Evolutionary conservation across 1,139 yeast genomes (phyloP).

Genomic region (Pichia sp.): DNA sequence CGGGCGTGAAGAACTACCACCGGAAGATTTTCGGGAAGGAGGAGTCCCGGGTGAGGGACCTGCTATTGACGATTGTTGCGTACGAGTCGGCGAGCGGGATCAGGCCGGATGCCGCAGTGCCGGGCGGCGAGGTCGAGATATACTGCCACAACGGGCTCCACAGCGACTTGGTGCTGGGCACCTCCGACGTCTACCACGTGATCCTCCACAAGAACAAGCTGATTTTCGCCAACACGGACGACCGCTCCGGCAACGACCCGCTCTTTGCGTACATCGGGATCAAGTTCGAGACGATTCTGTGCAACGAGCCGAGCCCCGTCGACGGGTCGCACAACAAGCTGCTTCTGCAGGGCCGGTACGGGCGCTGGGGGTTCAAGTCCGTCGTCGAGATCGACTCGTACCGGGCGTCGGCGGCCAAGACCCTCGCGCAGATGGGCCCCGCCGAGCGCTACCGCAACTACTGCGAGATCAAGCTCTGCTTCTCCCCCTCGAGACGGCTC

Average conservation of each 20-base stretch:
- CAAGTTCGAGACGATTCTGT: constrained; percentile 19
- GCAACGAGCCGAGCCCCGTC: constrained; percentile 3
- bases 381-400: constrained; percentile 20
- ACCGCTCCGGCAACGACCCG: constrained; percentile 13
- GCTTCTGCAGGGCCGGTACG: constrained; percentile 15
- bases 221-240: constrained; percentile 17
- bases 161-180: constrained; percentile 14
- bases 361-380: constrained; percentile 13
- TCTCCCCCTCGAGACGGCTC: background rate
- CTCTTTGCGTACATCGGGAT: constrained; percentile 18
- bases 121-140: constrained; percentile 8
- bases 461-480: constrained; percentile 18
- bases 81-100: constrained; percentile 12
- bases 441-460: constrained; percentile 6
- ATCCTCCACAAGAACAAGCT: constrained; percentile 17
- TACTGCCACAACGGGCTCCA: constrained; percentile 22
- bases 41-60: constrained; percentile 11
- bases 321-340: constrained; percentile 19
- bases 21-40: background rate
- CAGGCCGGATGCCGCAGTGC: background rate
- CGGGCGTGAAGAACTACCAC: background rate
- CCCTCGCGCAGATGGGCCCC: constrained; percentile 4
- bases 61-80: constrained; percentile 14
- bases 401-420: background rate
- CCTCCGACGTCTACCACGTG: constrained; percentile 16